These are phyloP conservation scores for Poa annua DNA, from an alignment of 176 grass and related monocot genomes.

Conservation along the genomic window DNA sequence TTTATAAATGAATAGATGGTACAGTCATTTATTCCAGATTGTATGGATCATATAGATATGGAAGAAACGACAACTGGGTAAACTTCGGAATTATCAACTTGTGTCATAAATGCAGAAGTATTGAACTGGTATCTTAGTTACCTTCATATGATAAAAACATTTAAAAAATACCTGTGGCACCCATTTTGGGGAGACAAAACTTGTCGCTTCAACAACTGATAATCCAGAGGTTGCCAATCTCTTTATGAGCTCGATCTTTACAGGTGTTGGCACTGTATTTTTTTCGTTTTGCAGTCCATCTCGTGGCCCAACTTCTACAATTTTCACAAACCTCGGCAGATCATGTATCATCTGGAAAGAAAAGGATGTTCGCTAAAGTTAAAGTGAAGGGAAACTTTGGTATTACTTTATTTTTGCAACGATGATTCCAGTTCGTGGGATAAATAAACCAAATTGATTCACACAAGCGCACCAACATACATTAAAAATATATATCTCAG, in stretches of 20 bases:
- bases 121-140: neutral
- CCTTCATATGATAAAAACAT: neutral
- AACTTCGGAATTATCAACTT: neutral
- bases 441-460: constrained; percentile 11
- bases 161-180: constrained; percentile 74
- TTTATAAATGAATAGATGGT: constrained; percentile 1
- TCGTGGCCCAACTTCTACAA: constrained; percentile 92
- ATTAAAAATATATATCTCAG: neutral
- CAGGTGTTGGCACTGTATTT: constrained; percentile 59
- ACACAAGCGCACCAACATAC: neutral
- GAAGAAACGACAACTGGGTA: neutral
- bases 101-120: neutral
- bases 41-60: constrained; percentile 15
- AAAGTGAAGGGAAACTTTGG: neutral
- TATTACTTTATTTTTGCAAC: neutral
- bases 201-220: constrained; percentile 85
- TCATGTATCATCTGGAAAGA: constrained; percentile 58
- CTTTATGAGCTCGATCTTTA: constrained; percentile 83
- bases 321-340: constrained; percentile 68
- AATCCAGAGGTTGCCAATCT: constrained; percentile 74
- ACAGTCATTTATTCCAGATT: constrained; percentile 19
- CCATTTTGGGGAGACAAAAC: constrained; percentile 97
- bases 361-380: neutral
- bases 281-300: constrained; percentile 97
- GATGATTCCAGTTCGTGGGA: neutral